phyloP scores from a whole-genome alignment of 495 filamentous ascomycete genomes.

The Aspergillus kassunensis region DNA sequence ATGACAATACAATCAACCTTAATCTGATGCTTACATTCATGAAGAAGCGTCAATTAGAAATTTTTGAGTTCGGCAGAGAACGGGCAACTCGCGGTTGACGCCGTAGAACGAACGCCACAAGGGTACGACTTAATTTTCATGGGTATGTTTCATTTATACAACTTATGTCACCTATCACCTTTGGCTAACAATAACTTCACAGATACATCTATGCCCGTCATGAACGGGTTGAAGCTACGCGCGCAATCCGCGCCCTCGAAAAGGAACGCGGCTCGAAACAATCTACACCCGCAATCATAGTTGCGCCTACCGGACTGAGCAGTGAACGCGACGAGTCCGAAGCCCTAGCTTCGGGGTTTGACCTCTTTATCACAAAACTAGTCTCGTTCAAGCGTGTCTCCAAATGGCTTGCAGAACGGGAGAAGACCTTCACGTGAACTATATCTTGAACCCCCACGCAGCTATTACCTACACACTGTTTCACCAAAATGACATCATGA shows the following conservation, averaged over 20 bases:
- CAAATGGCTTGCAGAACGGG: constrained; percentile 46
- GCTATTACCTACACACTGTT: too few species aligned
- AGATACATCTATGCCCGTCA: constrained; percentile 75
- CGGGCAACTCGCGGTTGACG: constrained; percentile 50
- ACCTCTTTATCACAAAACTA: constrained; percentile 72
- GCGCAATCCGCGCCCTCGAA: constrained; percentile 62
- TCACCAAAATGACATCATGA: too few species aligned
- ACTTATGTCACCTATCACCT: not conserved
- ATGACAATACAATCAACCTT: constrained; percentile 74
- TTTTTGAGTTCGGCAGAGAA: constrained; percentile 47
- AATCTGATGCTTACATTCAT: constrained; percentile 63
- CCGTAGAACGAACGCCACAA: constrained; percentile 35
- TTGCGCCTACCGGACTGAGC: constrained; percentile 68
- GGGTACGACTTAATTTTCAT: constrained; percentile 57
- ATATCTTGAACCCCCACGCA: too few species aligned
- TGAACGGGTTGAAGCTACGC: constrained; percentile 72
- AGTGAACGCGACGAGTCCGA: constrained; percentile 60
- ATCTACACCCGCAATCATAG: constrained; percentile 49
- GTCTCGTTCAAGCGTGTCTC: constrained; percentile 52
- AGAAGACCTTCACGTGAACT: constrained; percentile 11
- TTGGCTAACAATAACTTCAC: not conserved
- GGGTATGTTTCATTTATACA: constrained; percentile 30
- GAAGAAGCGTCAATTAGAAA: constrained; percentile 41
- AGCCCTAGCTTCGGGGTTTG: constrained; percentile 62
- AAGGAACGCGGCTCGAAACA: constrained; percentile 32